Conservation (phyloP, 2,329 filamentous ascomycete genomes). For the Cladophialophora yegresii region DNA sequence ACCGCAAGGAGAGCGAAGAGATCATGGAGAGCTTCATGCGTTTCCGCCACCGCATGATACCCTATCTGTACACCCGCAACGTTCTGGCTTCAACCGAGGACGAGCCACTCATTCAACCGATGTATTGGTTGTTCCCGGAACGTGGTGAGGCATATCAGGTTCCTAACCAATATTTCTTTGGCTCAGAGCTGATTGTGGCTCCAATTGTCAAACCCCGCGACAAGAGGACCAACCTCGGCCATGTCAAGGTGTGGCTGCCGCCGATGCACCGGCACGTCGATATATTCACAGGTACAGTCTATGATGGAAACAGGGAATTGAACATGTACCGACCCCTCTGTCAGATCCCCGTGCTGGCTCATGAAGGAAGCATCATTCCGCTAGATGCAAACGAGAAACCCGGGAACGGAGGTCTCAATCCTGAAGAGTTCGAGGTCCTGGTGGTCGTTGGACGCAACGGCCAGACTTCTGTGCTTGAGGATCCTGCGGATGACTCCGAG, state of each 20-base stretch:
- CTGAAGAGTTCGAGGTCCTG: conserved; percentile 53
- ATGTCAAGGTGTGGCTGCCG: conserved; percentile 60
- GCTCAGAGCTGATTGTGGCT: conserved; percentile 57
- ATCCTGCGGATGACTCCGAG: conserved; percentile 39
- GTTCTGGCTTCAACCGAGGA: conserved; percentile 48
- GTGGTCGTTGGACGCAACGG: conserved; percentile 48
- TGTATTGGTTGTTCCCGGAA: conserved; percentile 63
- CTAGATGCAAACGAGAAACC: conserved; percentile 52
- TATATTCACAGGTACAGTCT: conserved; percentile 60
- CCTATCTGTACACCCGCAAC: conserved; percentile 63
- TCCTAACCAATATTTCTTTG: conserved; percentile 63
- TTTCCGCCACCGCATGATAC: conserved; percentile 61
- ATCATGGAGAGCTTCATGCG: conserved; percentile 56
- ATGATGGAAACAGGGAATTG: conserved; percentile 59
- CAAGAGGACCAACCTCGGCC: conserved; percentile 50
- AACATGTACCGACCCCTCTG: conserved; percentile 55
- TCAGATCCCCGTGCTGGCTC: conserved; percentile 56
- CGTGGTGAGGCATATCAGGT: conserved; percentile 57
- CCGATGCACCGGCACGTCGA: conserved; percentile 56
- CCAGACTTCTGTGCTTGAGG: conserved; percentile 54
- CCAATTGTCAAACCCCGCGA: conserved; percentile 59
- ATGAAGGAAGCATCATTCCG: conserved; percentile 61
- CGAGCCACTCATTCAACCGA: conserved; percentile 60
- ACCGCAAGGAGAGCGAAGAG: conserved; percentile 49
- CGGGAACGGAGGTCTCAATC: conserved; percentile 53